These are phyloP conservation scores for Fistulinella staudtii DNA, from an alignment of 1,284 basidiomycete genomes.

Conservation along the genomic window DNA sequence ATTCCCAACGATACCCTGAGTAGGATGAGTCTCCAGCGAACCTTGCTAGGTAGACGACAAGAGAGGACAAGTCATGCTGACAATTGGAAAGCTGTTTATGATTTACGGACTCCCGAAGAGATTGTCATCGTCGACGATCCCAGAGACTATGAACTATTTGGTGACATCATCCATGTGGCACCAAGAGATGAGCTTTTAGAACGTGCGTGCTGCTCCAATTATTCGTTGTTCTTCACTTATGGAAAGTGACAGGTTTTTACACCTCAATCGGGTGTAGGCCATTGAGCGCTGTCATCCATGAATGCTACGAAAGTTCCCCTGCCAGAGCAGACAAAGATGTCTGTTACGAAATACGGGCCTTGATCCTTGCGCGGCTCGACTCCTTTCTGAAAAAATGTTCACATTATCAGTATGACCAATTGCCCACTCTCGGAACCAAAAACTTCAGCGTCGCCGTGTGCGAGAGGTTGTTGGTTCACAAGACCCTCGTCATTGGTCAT, in stretches of 20 bases:
- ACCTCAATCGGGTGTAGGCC: neutral
- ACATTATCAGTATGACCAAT: neutral
- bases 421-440: neutral
- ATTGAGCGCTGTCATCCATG: neutral
- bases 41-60: conserved; percentile 63
- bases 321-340: neutral
- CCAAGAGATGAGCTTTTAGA: conserved; percentile 36
- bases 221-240: neutral
- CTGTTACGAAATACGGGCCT: neutral
- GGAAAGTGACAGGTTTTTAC: conserved; percentile 44
- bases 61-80: conserved; percentile 47
- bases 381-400: neutral
- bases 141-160: conserved; percentile 70
- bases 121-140: conserved; percentile 76
- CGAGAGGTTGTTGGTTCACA: neutral
- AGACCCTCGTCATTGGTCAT: neutral
- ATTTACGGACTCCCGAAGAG: conserved; percentile 51
- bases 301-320: neutral
- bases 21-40: conserved; percentile 64
- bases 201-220: neutral
- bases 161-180: conserved; percentile 69
- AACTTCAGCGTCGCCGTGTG: neutral
- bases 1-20: conserved; percentile 13
- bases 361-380: conserved; percentile 3
- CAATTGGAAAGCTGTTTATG: conserved; percentile 40